These are phyloP conservation scores for Aspergillus awamori DNA, from an alignment of 2,329 filamentous ascomycete species.

Conservation along the genomic window DNA sequence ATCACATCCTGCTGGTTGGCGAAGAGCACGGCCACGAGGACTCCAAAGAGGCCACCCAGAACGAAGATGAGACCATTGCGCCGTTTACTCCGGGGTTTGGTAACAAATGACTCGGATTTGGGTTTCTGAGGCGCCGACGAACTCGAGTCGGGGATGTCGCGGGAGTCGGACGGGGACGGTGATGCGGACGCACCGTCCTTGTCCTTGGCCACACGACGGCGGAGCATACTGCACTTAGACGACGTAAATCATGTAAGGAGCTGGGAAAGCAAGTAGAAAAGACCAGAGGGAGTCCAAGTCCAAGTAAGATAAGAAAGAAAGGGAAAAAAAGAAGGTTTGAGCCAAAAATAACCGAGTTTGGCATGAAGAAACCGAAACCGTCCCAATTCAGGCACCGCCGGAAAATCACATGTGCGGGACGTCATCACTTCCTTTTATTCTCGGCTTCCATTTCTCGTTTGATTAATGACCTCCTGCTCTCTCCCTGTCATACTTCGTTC, in stretches of 20 bases:
- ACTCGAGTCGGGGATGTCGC: slow-evolving; percentile 19
- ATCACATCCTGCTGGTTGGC: slow-evolving; percentile 88
- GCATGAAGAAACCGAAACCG: not conserved
- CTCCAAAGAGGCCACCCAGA: slow-evolving; percentile 85
- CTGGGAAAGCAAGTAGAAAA: not conserved
- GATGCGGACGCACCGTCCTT: slow-evolving; percentile 37
- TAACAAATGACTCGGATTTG: slow-evolving; percentile 35
- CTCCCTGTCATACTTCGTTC: not conserved
- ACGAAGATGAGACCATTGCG: slow-evolving; percentile 81
- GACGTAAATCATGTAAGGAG: not conserved
- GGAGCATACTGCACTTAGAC: slow-evolving; percentile 33
- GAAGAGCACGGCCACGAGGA: slow-evolving; percentile 87
- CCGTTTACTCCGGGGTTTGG: slow-evolving; percentile 62
- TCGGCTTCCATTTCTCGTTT: not conserved
- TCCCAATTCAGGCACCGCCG: not conserved
- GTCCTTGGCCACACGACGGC: slow-evolving; percentile 46
- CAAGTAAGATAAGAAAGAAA: not conserved
- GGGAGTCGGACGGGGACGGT: slow-evolving; percentile 27
- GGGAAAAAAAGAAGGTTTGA: slow-evolving; percentile 4
- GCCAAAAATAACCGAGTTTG: not conserved
- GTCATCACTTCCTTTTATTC: not conserved
- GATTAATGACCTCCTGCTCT: not conserved
- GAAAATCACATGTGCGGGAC: slow-evolving; percentile 19
- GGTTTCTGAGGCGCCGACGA: slow-evolving; percentile 22
- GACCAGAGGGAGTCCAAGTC: slow-evolving; percentile 2